These are phyloP conservation scores for Salix arbutifolia DNA, from an alignment of 345 rosid genomes.

Conservation along the genomic window DNA sequence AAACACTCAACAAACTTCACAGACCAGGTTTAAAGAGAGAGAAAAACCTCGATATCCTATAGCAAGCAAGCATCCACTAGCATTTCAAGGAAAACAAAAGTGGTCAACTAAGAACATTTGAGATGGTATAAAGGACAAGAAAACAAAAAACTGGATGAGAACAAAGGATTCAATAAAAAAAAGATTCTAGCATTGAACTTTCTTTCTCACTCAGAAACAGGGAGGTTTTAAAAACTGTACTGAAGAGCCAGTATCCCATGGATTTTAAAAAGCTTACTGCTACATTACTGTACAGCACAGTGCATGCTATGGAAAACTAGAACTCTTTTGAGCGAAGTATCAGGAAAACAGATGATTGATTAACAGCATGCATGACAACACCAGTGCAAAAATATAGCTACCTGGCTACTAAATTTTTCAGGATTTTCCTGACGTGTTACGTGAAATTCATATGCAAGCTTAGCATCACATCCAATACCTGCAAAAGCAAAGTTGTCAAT, in stretches of 20 bases:
- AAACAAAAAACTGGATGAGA: not conserved
- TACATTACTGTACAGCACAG: not conserved
- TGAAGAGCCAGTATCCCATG: not conserved
- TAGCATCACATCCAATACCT: constrained; percentile 94
- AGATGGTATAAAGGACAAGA: not conserved
- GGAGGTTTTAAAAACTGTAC: not conserved
- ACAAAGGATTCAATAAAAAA: not conserved
- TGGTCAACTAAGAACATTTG: not conserved
- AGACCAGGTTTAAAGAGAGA: too few relatives aligned
- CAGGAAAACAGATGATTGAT: not conserved
- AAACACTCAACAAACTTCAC: not conserved
- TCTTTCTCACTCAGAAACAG: not conserved
- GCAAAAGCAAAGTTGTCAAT: constrained; percentile 2
- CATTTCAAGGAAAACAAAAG: not conserved
- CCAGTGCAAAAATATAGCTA: constrained; percentile 18
- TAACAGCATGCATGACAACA: not conserved
- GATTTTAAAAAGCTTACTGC: not conserved
- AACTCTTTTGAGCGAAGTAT: not conserved
- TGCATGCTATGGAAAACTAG: not conserved
- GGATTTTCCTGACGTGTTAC: constrained; percentile 80
- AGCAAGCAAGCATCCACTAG: not conserved
- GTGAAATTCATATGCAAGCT: constrained; percentile 86
- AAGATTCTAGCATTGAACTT: not conserved
- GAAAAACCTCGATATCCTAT: not conserved
- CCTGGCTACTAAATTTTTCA: constrained; percentile 81